Evolutionary conservation across 805 yeast species (phyloP), one percentile per base, ranked within the genome.

Genomic region (Teunomyces cretensis): DNA sequence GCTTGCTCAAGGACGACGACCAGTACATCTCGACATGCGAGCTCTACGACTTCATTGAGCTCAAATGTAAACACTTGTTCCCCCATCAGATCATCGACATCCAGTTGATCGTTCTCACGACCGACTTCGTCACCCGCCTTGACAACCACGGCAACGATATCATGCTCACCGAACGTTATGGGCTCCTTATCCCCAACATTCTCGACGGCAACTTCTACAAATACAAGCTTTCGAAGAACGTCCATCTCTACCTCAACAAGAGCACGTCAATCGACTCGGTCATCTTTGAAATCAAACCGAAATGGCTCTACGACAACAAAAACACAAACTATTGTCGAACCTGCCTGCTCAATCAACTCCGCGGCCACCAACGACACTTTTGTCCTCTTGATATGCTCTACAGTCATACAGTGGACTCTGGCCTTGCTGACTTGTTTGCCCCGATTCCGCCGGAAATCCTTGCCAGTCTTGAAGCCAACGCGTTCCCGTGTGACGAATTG

Each of bases 251-350:
- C 33, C 48, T 31, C 26, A 15, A 41, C 30, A 33, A 43, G 9
- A n/a, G 33, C n/a, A n/a, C 30, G 11, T 11, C 38, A 4, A 41
- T 50, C 32, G 42, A 41, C 17, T 47, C 50, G 30, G 53, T 50
- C 1, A 63, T 70, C 2, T 55, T 78, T 11, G 84, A 81, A 50
- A 66, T 81, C 52, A 81, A 81, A 55, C 87, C 87, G 1, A 81
- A 81, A 58, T 81, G 86, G 86, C 65, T 82, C 11, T 56, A 65
- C 27, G 77, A 70, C 50, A 74, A 79, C 31, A 67, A 64, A 12
- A 56, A 56, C 30, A 71, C 79, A 3, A 49, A 59, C 39, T 68
- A 72, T 19, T 81, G 87, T 52, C 62, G 87, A 6, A 81, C 84
- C 3, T 81, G 87, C 54, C 83, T 83, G 45, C 62, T 79, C 33